Conservation (phyloP, 805 yeast species). For the Yamadazyma takamatsuzukensis region DNA sequence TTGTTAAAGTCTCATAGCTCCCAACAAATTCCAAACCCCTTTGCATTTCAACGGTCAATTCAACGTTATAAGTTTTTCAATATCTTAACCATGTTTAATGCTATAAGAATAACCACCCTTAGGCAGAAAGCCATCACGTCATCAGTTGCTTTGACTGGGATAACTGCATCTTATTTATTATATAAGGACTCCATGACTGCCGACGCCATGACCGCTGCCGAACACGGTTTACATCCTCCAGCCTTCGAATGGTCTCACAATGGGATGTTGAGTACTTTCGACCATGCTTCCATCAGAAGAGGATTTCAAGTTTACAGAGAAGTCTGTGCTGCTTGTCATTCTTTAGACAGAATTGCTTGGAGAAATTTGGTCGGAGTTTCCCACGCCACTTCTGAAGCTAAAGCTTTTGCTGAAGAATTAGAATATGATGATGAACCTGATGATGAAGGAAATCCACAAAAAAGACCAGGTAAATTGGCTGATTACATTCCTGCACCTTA, state of each 20-base stretch:
- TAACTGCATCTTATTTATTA: conserved; percentile 74
- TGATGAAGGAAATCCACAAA: conserved; percentile 95
- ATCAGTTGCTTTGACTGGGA: conserved; percentile 69
- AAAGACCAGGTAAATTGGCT: conserved; percentile 97
- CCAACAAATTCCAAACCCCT: too few species aligned
- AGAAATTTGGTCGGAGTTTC: conserved; percentile 96
- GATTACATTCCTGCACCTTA: conserved; percentile 95
- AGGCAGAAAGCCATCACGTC: conserved; percentile 55
- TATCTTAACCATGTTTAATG: conserved; percentile 22
- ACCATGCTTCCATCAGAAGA: conserved; percentile 95
- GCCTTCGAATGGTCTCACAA: conserved; percentile 89
- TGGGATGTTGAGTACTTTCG: conserved; percentile 87
- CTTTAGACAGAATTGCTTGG: conserved; percentile 96
- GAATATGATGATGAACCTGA: conserved; percentile 97
- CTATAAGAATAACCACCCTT: conserved; percentile 15
- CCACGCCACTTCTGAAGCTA: conserved; percentile 85
- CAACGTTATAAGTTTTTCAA: too few species aligned
- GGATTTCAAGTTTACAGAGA: conserved; percentile 98
- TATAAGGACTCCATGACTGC: conserved; percentile 86
- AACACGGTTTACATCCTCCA: conserved; percentile 97
- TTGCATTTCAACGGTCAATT: too few species aligned
- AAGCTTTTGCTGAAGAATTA: conserved; percentile 90
- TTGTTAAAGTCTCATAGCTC: too few species aligned
- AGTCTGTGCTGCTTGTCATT: conserved; percentile 99
- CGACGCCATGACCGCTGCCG: conserved; percentile 96